Conservation (phyloP, 345 rosid species). For the Lepidium sativum region DNA sequence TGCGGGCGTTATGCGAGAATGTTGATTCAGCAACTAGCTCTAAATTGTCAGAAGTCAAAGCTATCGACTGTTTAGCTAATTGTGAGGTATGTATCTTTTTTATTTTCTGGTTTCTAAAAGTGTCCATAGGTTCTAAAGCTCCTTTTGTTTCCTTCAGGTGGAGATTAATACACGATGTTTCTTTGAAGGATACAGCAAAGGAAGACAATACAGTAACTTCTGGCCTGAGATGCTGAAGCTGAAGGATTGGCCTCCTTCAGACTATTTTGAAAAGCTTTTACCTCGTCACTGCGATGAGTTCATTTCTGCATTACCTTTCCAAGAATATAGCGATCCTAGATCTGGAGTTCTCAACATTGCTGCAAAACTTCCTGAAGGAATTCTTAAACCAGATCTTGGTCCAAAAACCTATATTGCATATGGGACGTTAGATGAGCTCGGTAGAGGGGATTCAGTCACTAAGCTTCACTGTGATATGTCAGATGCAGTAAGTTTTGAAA, state of each 20-base stretch:
- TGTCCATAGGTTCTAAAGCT: background rate
- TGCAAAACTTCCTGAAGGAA: slow-evolving; percentile 50
- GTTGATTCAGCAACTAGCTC: slow-evolving; percentile 36
- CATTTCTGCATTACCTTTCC: slow-evolving; percentile 71
- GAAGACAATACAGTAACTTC: slow-evolving; percentile 59
- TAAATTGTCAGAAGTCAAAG: slow-evolving; percentile 61
- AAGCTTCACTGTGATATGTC: slow-evolving; percentile 93
- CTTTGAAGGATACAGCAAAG: slow-evolving; percentile 74
- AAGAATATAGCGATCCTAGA: slow-evolving; percentile 76
- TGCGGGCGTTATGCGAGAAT: slow-evolving; percentile 74
- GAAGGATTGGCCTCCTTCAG: slow-evolving; percentile 97
- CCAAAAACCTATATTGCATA: slow-evolving; percentile 95
- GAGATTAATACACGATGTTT: slow-evolving; percentile 53
- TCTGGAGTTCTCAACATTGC: slow-evolving; percentile 80
- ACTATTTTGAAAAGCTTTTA: slow-evolving; percentile 75
- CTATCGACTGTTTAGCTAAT: slow-evolving; percentile 68
- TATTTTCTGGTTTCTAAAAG: background rate
- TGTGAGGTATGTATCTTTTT: slow-evolving; percentile 46
- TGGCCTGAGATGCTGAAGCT: slow-evolving; percentile 99
- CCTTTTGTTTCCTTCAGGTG: slow-evolving; percentile 36
- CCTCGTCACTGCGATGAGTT: slow-evolving; percentile 97
- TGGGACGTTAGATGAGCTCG: slow-evolving; percentile 69
- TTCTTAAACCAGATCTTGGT: slow-evolving; percentile 86
- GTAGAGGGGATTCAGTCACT: slow-evolving; percentile 94
- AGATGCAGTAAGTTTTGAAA: slow-evolving; percentile 59